Evolutionary conservation across 163 green algal species (phyloP).

Genomic region (Scenedesmus sp.): DNA sequence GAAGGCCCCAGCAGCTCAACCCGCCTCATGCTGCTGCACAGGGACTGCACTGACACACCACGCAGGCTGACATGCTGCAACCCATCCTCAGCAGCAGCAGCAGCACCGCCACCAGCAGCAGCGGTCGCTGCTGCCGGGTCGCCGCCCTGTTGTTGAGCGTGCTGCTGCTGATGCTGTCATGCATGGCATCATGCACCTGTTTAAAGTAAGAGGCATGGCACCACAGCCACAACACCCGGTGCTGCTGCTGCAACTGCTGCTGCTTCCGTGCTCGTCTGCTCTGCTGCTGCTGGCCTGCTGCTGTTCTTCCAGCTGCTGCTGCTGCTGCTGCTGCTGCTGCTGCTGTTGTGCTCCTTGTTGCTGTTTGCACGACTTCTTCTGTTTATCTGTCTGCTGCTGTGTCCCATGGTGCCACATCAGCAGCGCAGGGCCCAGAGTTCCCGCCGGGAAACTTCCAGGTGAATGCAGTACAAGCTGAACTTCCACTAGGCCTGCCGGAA

Average conservation of each 20-base stretch:
- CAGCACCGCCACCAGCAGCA: not conserved
- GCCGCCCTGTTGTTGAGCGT: not conserved
- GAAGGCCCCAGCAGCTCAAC: slow-evolving; percentile 30
- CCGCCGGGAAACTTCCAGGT: slow-evolving; percentile 17
- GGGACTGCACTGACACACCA: slow-evolving; percentile 1
- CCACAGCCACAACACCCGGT: slow-evolving; percentile 24
- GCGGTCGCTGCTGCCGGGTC: not conserved
- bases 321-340: slow-evolving; percentile 41
- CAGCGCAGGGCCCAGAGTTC: not conserved
- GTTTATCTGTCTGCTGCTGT: not conserved
- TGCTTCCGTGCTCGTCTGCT: not conserved
- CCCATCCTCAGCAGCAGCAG: not conserved
- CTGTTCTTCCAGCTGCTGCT: not conserved
- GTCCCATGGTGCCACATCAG: slow-evolving; percentile 4
- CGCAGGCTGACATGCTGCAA: not conserved
- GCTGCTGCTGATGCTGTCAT: not conserved
- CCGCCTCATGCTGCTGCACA: slow-evolving; percentile 24
- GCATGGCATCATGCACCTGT: slow-evolving; percentile 5
- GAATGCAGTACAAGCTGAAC: slow-evolving; percentile 20
- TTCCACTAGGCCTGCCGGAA: slow-evolving; percentile 9
- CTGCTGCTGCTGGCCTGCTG: slow-evolving; percentile 2
- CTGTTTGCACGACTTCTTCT: slow-evolving; percentile 21
- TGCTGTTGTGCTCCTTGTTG: not conserved
- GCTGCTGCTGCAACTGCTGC: slow-evolving; percentile 29
- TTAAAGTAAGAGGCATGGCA: slow-evolving; percentile 39